Percentiles rank a stretch among this genome's conserved stretches.
Evolutionary conservation across 202 grass and related monocot genomes (phyloP).

Genomic region (Musa balbisiana): DNA sequence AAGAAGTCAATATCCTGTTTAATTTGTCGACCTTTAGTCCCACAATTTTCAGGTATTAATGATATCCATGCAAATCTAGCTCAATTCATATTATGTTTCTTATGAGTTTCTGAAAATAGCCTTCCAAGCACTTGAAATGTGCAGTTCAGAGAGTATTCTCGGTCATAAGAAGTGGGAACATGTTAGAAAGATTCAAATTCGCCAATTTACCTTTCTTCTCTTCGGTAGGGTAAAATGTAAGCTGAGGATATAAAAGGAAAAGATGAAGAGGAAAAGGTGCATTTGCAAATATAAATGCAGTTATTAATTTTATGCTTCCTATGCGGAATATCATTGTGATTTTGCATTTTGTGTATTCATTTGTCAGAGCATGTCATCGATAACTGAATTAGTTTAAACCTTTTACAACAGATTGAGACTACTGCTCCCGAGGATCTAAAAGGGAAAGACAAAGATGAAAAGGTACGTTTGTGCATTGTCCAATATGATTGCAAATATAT

Average conservation of each 20-base stretch:
- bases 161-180: too few relatives aligned
- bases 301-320: not conserved
- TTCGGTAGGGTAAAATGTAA: not conserved
- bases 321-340: not conserved
- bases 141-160: too few relatives aligned
- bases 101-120: too few relatives aligned
- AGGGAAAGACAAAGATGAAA: not conserved
- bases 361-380: not conserved
- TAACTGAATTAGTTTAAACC: not conserved
- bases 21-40: too few relatives aligned
- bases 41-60: too few relatives aligned
- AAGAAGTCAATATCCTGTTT: too few relatives aligned
- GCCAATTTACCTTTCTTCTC: not conserved
- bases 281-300: not conserved
- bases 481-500: too few relatives aligned
- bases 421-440: not conserved
- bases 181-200: not conserved
- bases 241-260: not conserved
- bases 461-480: not conserved
- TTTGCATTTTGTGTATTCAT: not conserved
- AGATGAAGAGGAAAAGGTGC: constrained; percentile 4
- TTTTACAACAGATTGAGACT: not conserved
- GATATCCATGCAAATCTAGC: too few relatives aligned
- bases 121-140: too few relatives aligned
- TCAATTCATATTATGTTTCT: too few relatives aligned